These are phyloP conservation scores for Penicillium psychrofluorescens DNA, from an alignment of 495 filamentous ascomycete species.

Conservation along the genomic window DNA sequence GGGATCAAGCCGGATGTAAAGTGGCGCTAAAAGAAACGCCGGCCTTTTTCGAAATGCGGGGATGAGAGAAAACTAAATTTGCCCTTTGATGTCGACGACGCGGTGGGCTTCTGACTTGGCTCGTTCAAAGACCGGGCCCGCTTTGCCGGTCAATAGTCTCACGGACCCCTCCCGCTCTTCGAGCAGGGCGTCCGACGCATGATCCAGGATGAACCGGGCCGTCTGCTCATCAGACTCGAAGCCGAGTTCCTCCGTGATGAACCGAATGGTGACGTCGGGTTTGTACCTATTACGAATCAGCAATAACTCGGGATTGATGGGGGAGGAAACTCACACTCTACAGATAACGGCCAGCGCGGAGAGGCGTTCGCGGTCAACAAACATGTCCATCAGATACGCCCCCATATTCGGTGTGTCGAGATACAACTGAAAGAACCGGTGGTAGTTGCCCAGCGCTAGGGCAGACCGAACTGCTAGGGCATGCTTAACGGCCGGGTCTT, in stretches of 20 bases:
- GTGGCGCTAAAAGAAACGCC: slow-evolving; percentile 1
- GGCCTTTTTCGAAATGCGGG: not conserved
- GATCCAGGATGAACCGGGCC: slow-evolving; percentile 77
- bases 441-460: slow-evolving; percentile 89
- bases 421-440: slow-evolving; percentile 93
- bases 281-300: slow-evolving; percentile 68
- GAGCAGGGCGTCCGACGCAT: slow-evolving; percentile 67
- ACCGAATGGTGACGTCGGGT: slow-evolving; percentile 77
- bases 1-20: slow-evolving; percentile 1
- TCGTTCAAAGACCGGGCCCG: slow-evolving; percentile 61
- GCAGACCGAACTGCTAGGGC: slow-evolving; percentile 86
- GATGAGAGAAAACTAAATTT: slow-evolving; percentile 53
- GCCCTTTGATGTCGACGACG: slow-evolving; percentile 93
- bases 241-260: slow-evolving; percentile 89
- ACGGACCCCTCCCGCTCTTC: slow-evolving; percentile 68
- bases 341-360: slow-evolving; percentile 83
- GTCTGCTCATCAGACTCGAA: slow-evolving; percentile 92
- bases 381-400: slow-evolving; percentile 98
- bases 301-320: not conserved
- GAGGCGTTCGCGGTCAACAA: slow-evolving; percentile 87
- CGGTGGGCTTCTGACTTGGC: slow-evolving; percentile 65
- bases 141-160: slow-evolving; percentile 67
- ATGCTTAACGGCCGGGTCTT: slow-evolving; percentile 76
- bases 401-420: slow-evolving; percentile 95
- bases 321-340: slow-evolving; percentile 68